Conservation (phyloP, 768 basidiomycete species). For the Suillus clintonianus region DNA sequence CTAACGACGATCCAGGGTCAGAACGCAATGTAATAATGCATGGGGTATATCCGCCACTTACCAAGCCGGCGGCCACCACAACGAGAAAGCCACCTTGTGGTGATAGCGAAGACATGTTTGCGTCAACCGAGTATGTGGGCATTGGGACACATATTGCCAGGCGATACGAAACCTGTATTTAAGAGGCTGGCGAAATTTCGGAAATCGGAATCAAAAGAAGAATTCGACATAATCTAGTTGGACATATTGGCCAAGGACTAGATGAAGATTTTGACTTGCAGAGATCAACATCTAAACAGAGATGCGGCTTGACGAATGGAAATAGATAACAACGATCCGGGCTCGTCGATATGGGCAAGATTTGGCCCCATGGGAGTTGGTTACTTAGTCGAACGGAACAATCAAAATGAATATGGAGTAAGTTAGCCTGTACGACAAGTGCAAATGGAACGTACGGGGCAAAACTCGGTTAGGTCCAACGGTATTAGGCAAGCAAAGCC, state of each 20-base stretch:
- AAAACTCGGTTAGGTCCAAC: slow-evolving; percentile 31
- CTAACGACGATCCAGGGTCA: slow-evolving; percentile 17
- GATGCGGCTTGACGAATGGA: slow-evolving; percentile 11
- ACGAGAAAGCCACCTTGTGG: slow-evolving; percentile 22
- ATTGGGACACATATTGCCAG: slow-evolving; percentile 13
- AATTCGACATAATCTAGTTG: slow-evolving; percentile 38
- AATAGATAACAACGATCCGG: slow-evolving; percentile 18
- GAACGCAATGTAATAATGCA: neutral
- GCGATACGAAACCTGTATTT: slow-evolving; percentile 23
- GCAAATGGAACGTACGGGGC: slow-evolving; percentile 21
- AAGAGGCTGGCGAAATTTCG: slow-evolving; percentile 32
- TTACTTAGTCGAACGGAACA: slow-evolving; percentile 14
- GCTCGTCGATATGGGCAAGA: slow-evolving; percentile 13
- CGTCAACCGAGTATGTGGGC: slow-evolving; percentile 16
- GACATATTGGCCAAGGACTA: slow-evolving; percentile 23
- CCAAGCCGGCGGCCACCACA: slow-evolving; percentile 23
- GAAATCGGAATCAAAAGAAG: slow-evolving; percentile 28
- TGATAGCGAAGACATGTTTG: slow-evolving; percentile 19
- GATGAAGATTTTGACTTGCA: slow-evolving; percentile 23
- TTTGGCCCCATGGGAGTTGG: slow-evolving; percentile 15
- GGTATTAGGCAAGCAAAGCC: slow-evolving; percentile 36
- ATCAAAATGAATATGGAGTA: slow-evolving; percentile 27
- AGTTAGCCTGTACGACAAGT: slow-evolving; percentile 27
- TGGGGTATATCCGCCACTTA: slow-evolving; percentile 9
- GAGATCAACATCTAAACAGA: slow-evolving; percentile 5